Conservation (phyloP, 2,329 filamentous ascomycete species). For the Penicillium sp. region DNA sequence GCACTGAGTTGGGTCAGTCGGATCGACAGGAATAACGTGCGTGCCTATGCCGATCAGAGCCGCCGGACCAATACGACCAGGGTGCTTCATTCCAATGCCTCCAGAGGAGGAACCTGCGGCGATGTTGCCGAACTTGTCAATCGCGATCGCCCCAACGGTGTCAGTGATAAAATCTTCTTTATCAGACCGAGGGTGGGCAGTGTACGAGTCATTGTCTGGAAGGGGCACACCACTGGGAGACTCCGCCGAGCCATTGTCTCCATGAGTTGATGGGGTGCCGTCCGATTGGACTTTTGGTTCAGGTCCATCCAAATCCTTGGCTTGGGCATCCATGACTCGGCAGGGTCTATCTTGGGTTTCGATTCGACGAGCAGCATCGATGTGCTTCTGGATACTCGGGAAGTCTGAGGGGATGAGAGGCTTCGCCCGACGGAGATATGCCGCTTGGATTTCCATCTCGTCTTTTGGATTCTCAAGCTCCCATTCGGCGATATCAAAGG, state of each 20-base stretch:
- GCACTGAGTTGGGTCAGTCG: constrained; percentile 66
- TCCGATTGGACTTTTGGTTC: not conserved
- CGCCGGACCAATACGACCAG: constrained; percentile 85
- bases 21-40: constrained; percentile 76
- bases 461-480: constrained; percentile 56
- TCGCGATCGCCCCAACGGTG: constrained; percentile 92
- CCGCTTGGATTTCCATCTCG: constrained; percentile 47
- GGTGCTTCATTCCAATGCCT: constrained; percentile 97
- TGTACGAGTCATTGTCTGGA: not conserved
- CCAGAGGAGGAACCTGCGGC: constrained; percentile 95
- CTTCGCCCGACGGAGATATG: constrained; percentile 25
- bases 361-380: not conserved
- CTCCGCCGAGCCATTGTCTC: not conserved
- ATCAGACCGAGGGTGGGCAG: not conserved
- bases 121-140: constrained; percentile 82
- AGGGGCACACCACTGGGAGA: not conserved
- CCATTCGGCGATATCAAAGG: constrained; percentile 40
- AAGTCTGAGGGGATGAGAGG: constrained; percentile 21
- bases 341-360: not conserved
- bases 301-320: not conserved
- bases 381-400: not conserved
- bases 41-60: constrained; percentile 91
- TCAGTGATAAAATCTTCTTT: constrained; percentile 72
- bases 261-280: not conserved
- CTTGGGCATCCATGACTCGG: not conserved